Base-by-base conservation (phyloP, 305 asterid genomes). In the Nicotiana rustica region DNA sequence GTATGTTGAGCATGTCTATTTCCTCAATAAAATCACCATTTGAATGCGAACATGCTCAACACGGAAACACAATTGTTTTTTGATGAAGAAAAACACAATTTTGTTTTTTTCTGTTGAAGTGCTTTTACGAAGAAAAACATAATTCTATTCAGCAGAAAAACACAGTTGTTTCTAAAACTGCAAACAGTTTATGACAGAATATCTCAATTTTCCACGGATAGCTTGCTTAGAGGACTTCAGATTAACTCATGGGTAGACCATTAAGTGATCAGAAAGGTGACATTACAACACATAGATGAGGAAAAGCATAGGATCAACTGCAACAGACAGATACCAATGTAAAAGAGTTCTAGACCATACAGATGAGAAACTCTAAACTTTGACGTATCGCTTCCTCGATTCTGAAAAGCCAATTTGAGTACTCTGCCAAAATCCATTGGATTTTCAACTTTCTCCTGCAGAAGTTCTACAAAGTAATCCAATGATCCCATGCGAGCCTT, bases 401-500 rank as follows among this genome's bases (percentile, higher is more conserved):
- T 90, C 85, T 83, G 93, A 78, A 97, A 90, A 87, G 98, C 97
- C 36, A 86, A 86, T 95, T 92, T 97, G 86, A 97, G 95, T 85
- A 93, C 88, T 88, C 84, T 89, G 82, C 96, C 88, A 85, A 97
- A 95, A 89, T 95, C 98, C 82, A 93, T 86, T 73, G 99, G 99
- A 86, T 95, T 95, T 84, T 93, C 97, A 81, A 91, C 96, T 86
- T 91, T 90, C 87, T 91, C 96, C 90, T 90, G 99, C 87, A 88
- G 96, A 88, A 95, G 92, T 83, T 97, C 97, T 78, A 89, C 82
- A 83, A 79, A 84, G 86, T 78, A 88, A 87, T 92, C 98, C 80
- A 86, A 44, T 36, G 95, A 90, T 55, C 96, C 96, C 86, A 96
- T 19, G 41, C 36, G 82, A 83, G 88, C 87, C 88, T 92, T 92